Evolutionary conservation across 2,329 filamentous ascomycete genomes (phyloP), one percentile per base, ranked within the genome.

Genomic region (Aspergillus alliaceus): DNA sequence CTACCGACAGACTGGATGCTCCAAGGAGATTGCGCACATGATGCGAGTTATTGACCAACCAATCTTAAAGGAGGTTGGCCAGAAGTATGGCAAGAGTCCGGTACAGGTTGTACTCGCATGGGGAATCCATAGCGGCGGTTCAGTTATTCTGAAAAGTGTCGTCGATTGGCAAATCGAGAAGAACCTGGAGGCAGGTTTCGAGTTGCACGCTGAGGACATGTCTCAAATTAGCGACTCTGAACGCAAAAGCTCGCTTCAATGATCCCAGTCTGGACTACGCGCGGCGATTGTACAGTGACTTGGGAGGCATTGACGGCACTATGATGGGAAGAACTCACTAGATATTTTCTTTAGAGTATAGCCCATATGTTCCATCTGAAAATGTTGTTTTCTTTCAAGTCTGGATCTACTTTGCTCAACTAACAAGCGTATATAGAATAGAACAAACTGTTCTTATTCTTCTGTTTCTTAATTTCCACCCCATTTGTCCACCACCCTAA

Each of bases 161-260:
- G 59, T 64, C 18, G 57, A 62, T 4, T 66, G 61, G 60, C 64
- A 65, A 37, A 64, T 67, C 44, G 53, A 61, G 22, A 49, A 66
- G 51, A 69, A 67, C 42, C 52, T 75, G 8, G 56, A 57, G 11
- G 59, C 59, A 14, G 59, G 64, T 49, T 66, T 69, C 42, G 57
- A 62, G 40, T 37, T 69, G 18, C 34, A 59, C 29, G 15, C 42
- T 15, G 63, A 61, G 27, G 63, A 67, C 39, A 61, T 68, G 63
- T 53, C 47, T 12, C 34, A 46, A 8, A 59, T 66, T 47, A n/a
- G 62, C 55, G 6, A 58, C 55, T 1, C 15, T 66, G 27, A 83
- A 86, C 65, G 84, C 80, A 72, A 84, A 84, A 71, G 49, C 83
- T 60, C 69, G 83, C 42, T 84, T 85, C 65, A 85, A 84, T 82